Percentiles rank a stretch among this genome's conserved stretches.
These are phyloP conservation scores for Syncephalastrum monosporum DNA, from an alignment of 371 early-diverging fungal species.

Conservation along the genomic window DNA sequence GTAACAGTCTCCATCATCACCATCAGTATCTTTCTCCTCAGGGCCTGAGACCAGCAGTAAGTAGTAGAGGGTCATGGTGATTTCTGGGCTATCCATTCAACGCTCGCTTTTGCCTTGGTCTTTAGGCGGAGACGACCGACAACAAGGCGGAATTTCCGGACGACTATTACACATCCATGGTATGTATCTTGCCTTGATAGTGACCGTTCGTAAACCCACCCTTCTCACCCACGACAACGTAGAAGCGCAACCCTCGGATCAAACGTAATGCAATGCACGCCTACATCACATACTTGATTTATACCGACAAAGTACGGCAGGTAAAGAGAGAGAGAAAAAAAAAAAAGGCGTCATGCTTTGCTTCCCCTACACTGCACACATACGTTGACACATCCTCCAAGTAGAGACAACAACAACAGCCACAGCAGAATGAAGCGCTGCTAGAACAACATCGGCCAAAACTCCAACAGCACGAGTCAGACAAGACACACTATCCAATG, in stretches of 20 bases:
- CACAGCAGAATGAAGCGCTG: not conserved
- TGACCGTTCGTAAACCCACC: not conserved
- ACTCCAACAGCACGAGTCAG: no score
- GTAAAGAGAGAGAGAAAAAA: slow-evolving; percentile 11
- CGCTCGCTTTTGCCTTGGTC: no score
- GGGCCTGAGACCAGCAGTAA: no score
- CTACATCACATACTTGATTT: slow-evolving; percentile 55
- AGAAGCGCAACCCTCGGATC: slow-evolving; percentile 49
- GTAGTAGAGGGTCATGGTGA: no score
- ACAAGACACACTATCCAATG: slow-evolving; percentile 5
- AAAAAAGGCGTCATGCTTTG: not conserved
- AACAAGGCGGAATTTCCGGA: no score
- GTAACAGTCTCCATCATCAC: no score
- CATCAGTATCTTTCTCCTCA: no score
- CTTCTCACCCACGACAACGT: not conserved
- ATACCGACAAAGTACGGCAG: slow-evolving; percentile 32
- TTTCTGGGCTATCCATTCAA: no score
- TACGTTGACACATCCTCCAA: not conserved
- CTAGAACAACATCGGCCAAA: no score
- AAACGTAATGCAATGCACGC: slow-evolving; percentile 55
- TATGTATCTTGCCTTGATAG: no score
- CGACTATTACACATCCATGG: no score
- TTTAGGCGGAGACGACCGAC: no score
- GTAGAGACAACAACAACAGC: slow-evolving; percentile 7
- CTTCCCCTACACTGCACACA: not conserved